These are phyloP conservation scores for Zizania latifolia DNA, from an alignment of 176 grass and related monocot genomes.

Conservation along the genomic window DNA sequence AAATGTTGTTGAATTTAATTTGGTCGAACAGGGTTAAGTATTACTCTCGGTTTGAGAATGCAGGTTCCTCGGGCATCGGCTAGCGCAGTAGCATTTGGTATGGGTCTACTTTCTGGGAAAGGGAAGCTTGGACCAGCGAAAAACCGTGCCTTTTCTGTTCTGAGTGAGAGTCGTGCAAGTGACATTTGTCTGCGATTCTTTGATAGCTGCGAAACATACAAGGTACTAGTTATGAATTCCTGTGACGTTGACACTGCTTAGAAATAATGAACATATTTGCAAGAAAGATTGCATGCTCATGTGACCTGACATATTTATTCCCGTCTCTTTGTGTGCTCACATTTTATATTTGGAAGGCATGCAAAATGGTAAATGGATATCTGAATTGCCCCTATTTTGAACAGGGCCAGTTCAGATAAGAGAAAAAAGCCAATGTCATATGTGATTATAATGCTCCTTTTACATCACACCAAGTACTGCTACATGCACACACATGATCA, in stretches of 20 bases:
- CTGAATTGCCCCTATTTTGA: not conserved
- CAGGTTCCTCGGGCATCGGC: slow-evolving; percentile 93
- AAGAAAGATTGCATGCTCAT: not conserved
- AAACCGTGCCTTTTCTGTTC: slow-evolving; percentile 84
- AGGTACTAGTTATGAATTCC: slow-evolving; percentile 45
- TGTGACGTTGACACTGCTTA: not conserved
- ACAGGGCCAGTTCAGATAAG: not conserved
- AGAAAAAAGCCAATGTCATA: not conserved
- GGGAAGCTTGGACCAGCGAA: slow-evolving; percentile 74
- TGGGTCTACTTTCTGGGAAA: slow-evolving; percentile 83
- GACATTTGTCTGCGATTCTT: slow-evolving; percentile 85
- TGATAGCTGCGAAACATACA: slow-evolving; percentile 85
- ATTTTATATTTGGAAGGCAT: not conserved
- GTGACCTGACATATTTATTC: not conserved
- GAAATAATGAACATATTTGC: not conserved
- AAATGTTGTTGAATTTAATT: not conserved
- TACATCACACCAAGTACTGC: not conserved
- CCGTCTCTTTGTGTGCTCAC: not conserved
- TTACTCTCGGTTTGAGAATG: slow-evolving; percentile 7
- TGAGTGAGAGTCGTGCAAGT: slow-evolving; percentile 92
- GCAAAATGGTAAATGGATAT: not conserved
- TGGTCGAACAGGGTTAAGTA: not conserved
- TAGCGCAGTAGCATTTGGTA: slow-evolving; percentile 93
- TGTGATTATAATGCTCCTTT: slow-evolving; percentile 1
- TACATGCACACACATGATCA: not conserved